These are phyloP conservation scores for Fistulina hepatica DNA, from an alignment of 1,284 basidiomycete genomes.

Conservation along the genomic window DNA sequence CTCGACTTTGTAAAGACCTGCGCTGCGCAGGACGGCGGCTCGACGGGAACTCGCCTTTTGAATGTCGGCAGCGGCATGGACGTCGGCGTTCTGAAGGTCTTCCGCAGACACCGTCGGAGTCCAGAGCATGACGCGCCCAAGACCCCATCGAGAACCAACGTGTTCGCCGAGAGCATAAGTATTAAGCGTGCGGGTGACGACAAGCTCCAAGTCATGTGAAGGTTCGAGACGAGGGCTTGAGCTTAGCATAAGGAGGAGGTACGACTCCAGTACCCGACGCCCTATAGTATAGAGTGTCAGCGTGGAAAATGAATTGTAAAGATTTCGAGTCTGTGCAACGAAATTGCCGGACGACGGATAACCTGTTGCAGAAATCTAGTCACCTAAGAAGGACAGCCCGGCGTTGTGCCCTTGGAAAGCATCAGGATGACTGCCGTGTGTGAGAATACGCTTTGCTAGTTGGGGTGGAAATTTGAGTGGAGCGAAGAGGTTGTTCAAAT, in stretches of 20 bases:
- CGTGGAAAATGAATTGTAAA: conserved; percentile 1
- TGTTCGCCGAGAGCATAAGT: conserved; percentile 60
- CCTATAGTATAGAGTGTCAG: conserved; percentile 29
- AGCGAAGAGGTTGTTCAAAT: conserved; percentile 52
- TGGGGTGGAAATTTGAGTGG: conserved; percentile 59
- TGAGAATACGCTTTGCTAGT: conserved; percentile 59
- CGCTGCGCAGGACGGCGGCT: too few relatives aligned
- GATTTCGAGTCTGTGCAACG: conserved; percentile 5
- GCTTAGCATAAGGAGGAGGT: conserved; percentile 60
- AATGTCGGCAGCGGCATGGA: conserved; percentile 18
- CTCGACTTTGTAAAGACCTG: conserved; percentile 67
- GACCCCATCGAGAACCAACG: conserved; percentile 60
- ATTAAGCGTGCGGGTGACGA: conserved; percentile 46
- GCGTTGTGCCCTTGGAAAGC: conserved; percentile 59
- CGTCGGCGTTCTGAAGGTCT: too few relatives aligned
- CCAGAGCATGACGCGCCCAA: conserved; percentile 62
- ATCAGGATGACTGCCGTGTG: conserved; percentile 60
- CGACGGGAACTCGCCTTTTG: too few relatives aligned
- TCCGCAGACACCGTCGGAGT: conserved; percentile 35
- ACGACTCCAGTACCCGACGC: conserved; percentile 62
- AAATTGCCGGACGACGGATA: too few relatives aligned
- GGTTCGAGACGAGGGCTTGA: conserved; percentile 38
- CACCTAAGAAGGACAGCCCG: conserved; percentile 60
- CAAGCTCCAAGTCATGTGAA: conserved; percentile 42
- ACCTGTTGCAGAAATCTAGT: conserved; percentile 13